Base-by-base conservation (phyloP, 1,284 basidiomycete genomes). In the Cryptococcus sp. region DNA sequence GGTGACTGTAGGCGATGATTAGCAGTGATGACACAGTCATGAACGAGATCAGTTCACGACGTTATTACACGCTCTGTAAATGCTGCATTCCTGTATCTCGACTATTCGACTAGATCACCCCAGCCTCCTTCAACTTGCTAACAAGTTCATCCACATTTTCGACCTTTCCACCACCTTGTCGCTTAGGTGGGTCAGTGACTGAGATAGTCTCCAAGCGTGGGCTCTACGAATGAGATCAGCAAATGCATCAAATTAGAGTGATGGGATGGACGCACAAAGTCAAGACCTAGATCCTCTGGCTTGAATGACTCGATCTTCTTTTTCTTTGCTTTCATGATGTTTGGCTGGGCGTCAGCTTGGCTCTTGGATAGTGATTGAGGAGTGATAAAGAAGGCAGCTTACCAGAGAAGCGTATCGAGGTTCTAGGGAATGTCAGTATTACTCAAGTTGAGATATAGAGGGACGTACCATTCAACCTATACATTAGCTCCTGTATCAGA, bases 311-410 rank as follows among this genome's bases (percentile, higher is more conserved):
- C 86, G 47, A 98, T 78, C 22, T 88, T 87, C 79, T 99, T 99
- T 83, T 98, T 99, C 82, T 98, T 98, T 22, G 94, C 94, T 78
- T 94, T 94, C 90, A 94, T 96, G 75, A 94, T 94, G 69, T 91
- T 94, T 16, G 91, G 92, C 71, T 73, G 57, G 3, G 34, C 45
- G 50, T 49, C 45, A 59, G 50, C 49, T 48, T 44, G 5, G 9
- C 13, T 24, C 14, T 3, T 16, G 14, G 28, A 9, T n/a, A 2
- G 10, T 18, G 19, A 21, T 4, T 24, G 31, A n/a, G 25, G n/a
- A 40, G n/a, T n/a, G n/a, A n/a, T n/a, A n/a, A n/a, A n/a, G n/a
- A n/a, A n/a, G n/a, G n/a, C 18, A 45, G 52, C 63, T 56, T 39
- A 72, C 70, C 57, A 96, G 75, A 23, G 91, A 91, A 1, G 92